These are phyloP conservation scores for Vitis amurensis DNA, from an alignment of 164 flowering plant species.

Conservation along the genomic window DNA sequence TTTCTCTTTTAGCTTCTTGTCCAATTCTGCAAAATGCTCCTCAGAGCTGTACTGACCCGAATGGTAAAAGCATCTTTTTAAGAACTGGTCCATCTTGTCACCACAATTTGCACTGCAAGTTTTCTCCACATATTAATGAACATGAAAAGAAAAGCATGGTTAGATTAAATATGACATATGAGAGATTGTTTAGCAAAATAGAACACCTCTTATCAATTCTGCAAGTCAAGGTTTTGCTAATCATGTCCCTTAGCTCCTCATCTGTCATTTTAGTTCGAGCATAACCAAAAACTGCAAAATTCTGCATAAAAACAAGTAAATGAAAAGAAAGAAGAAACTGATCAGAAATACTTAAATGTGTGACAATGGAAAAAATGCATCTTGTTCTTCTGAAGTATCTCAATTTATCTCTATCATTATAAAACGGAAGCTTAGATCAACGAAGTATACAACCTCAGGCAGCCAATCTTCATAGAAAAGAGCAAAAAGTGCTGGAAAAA, in stretches of 20 bases:
- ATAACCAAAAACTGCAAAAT: slow-evolving; percentile 73
- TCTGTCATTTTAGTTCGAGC: slow-evolving; percentile 73
- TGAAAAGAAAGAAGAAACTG: neutral
- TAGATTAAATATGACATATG: neutral
- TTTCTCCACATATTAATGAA: neutral
- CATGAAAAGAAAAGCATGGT: neutral
- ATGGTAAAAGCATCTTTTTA: slow-evolving; percentile 85
- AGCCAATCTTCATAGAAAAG: slow-evolving; percentile 74
- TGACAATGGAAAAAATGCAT: neutral
- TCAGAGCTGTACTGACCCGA: slow-evolving; percentile 88
- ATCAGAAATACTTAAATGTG: neutral
- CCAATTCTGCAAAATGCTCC: slow-evolving; percentile 62
- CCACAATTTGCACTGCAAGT: slow-evolving; percentile 76
- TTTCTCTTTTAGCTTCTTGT: slow-evolving; percentile 64
- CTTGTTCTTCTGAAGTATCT: neutral
- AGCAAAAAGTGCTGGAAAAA: slow-evolving; percentile 92
- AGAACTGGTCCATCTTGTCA: slow-evolving; percentile 79
- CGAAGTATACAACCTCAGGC: slow-evolving; percentile 53
- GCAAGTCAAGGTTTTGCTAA: slow-evolving; percentile 72
- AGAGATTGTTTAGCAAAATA: neutral
- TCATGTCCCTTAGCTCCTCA: slow-evolving; percentile 63
- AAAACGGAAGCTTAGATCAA: neutral
- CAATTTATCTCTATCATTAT: neutral
- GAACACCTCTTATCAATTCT: slow-evolving; percentile 70
- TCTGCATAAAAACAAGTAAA: slow-evolving; percentile 32